Evolutionary conservation across 2,329 filamentous ascomycete species (phyloP), one percentile per base, ranked within the genome.

Genomic region (Aureobasidium lini): DNA sequence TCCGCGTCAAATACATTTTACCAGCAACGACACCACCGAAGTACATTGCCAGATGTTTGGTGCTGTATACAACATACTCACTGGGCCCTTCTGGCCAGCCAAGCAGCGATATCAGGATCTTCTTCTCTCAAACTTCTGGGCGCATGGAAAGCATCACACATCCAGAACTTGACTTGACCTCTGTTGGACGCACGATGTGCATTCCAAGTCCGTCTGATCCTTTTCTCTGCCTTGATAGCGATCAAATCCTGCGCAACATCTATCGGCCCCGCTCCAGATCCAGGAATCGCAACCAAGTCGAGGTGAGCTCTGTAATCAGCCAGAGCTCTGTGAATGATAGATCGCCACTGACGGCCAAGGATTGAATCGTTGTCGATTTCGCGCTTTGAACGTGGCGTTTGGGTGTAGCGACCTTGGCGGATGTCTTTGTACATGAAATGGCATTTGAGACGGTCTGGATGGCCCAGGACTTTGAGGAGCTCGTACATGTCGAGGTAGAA

Each of bases 101-200:
- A 50, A 16, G 32, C 39, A 8, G 16, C 39, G 4, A 53, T n/a
- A 15, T 53, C 49, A 16, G 28, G 28, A 13, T 53, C 49, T 9
- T 18, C 15, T 13, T 32, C 31, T 8, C 36, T 28, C 15, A 18
- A 2, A 7, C 7, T 6, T 28, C 36, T 53, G 1, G 36, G n/a
- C 28, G 31, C 37, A 8, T 53, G 42, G 50, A 53, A 53, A 9
- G 36, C 37, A 32, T 53, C 50, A 43, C 42, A 53, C 48, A 52
- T 53, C n/a, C 36, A 11, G 6, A 32, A 53, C 37, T 53, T 53
- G 37, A 53, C n/a, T 9, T 34, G 37, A 6, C 50, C 50, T 34
- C 50, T 31, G 4, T 18, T n/a, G n/a, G 31, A 32, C 16, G 16
- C 3, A 10, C 42, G 36, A 9, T 32, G 6, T 15, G 15, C n/a